phyloP scores from a whole-genome alignment of 2,329 filamentous ascomycete genomes.

The Chalaropsis thielavioides region DNA sequence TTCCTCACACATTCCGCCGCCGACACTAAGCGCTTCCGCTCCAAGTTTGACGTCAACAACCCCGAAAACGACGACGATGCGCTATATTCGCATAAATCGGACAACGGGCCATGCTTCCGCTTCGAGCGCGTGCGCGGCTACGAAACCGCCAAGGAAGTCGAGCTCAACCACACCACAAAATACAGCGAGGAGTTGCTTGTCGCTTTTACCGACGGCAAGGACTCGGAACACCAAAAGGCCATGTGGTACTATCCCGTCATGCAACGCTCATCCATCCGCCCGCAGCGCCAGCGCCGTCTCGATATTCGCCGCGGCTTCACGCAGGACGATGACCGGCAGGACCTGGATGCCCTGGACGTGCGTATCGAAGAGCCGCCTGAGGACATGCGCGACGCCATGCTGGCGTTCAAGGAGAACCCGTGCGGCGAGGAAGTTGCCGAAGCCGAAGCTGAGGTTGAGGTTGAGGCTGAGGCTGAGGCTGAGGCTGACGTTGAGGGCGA shows the following conservation, averaged over 20 bases:
- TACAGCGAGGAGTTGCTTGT: conserved; percentile 51
- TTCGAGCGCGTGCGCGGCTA: conserved; percentile 50
- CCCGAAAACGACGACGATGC: conserved; percentile 38
- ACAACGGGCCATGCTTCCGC: conserved; percentile 38
- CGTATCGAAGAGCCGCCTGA: conserved; percentile 41
- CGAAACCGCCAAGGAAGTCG: conserved; percentile 45
- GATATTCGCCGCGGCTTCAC: conserved; percentile 35
- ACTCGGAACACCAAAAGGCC: conserved; percentile 34
- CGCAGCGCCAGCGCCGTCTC: conserved; percentile 50
- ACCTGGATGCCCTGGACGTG: conserved; percentile 42
- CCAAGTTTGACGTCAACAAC: conserved; percentile 45
- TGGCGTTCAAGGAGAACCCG: conserved; percentile 38
- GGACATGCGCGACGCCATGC: conserved; percentile 37
- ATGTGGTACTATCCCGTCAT: conserved; percentile 56
- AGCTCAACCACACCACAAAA: conserved; percentile 43
- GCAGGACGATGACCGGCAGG: conserved; percentile 33
- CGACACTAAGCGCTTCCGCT: conserved; percentile 41
- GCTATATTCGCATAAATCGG: conserved; percentile 39
- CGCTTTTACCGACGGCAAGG: conserved; percentile 39
- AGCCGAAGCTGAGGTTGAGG: conserved; percentile 20
- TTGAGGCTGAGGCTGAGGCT: conserved; percentile 15
- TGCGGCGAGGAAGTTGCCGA: conserved; percentile 29
- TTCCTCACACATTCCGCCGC: conserved; percentile 40
- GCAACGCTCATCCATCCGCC: conserved; percentile 47
- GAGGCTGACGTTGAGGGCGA: neutral